Conservation (phyloP, 352 stramenopile genomes). For the Phytophthora syringae region DNA sequence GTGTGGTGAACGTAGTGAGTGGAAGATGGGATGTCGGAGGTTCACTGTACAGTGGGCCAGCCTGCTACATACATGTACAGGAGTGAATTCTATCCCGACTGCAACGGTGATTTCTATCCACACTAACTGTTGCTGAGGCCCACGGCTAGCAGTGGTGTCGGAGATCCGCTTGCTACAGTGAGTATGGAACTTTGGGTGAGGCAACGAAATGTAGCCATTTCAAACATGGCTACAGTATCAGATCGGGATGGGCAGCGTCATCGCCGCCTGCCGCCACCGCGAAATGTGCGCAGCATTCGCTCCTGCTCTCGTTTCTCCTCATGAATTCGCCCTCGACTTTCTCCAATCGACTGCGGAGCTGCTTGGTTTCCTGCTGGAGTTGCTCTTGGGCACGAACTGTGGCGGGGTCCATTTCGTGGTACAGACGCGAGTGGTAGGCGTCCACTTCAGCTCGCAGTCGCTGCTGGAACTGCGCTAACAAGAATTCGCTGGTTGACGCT, state of each 20-base stretch:
- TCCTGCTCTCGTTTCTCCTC: conserved; percentile 45
- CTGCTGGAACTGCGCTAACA: conserved; percentile 33
- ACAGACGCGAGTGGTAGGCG: conserved; percentile 41
- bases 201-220: conserved; percentile 19
- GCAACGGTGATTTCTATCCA: too few species aligned
- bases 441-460: conserved; percentile 36
- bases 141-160: neutral
- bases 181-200: too few species aligned
- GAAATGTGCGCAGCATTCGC: conserved; percentile 32
- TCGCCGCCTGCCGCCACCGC: conserved; percentile 10
- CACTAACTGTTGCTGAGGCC: neutral
- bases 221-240: conserved; percentile 11
- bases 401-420: conserved; percentile 43
- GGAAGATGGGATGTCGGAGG: conserved; percentile 3
- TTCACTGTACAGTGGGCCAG: too few species aligned
- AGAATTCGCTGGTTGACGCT: conserved; percentile 11
- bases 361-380: conserved; percentile 32
- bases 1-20: neutral
- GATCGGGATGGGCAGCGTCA: conserved; percentile 26
- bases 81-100: conserved; percentile 15
- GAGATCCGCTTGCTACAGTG: too few species aligned
- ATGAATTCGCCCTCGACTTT: conserved; percentile 33
- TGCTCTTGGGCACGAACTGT: conserved; percentile 34
- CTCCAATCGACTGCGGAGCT: conserved; percentile 29
- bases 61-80: too few species aligned